Evolutionary conservation across 441 rosid species (phyloP).

Genomic region (Hypseocharis bilobata): DNA sequence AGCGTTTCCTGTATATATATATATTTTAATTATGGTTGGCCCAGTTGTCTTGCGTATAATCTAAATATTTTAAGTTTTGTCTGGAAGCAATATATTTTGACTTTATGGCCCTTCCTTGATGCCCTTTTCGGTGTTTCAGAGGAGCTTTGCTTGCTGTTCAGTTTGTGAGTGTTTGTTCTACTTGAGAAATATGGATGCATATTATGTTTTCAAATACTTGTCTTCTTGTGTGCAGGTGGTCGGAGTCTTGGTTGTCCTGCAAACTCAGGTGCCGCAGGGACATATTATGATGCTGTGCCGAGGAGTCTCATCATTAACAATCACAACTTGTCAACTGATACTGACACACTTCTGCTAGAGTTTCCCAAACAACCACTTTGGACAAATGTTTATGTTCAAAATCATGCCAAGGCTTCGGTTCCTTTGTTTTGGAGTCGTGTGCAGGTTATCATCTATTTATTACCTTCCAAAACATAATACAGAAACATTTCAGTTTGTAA

Average conservation of each 20-base stretch:
- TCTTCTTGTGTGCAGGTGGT: slow-evolving; percentile 56
- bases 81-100: too few species aligned
- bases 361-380: slow-evolving; percentile 89
- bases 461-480: too few species aligned
- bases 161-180: slow-evolving; percentile 4
- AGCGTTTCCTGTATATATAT: not conserved
- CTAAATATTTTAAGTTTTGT: not conserved
- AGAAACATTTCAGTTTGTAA: too few species aligned
- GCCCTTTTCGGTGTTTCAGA: not conserved
- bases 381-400: slow-evolving; percentile 86
- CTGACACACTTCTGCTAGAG: slow-evolving; percentile 88
- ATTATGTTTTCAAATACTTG: slow-evolving; percentile 4
- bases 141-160: not conserved
- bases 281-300: slow-evolving; percentile 92
- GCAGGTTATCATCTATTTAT: slow-evolving; percentile 52
- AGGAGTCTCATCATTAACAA: slow-evolving; percentile 78
- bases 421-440: slow-evolving; percentile 99
- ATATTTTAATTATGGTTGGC: not conserved
- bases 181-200: not conserved
- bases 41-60: not conserved
- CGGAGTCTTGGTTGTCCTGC: slow-evolving; percentile 67
- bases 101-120: not conserved
- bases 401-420: slow-evolving; percentile 84
- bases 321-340: slow-evolving; percentile 74
- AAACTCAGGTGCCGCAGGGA: slow-evolving; percentile 95